A percentile compares a stretch with the other conserved stretches of the same genome.
phyloP scores from a whole-genome alignment of 1,284 basidiomycete species.

The Pulveroboletus sp. region DNA sequence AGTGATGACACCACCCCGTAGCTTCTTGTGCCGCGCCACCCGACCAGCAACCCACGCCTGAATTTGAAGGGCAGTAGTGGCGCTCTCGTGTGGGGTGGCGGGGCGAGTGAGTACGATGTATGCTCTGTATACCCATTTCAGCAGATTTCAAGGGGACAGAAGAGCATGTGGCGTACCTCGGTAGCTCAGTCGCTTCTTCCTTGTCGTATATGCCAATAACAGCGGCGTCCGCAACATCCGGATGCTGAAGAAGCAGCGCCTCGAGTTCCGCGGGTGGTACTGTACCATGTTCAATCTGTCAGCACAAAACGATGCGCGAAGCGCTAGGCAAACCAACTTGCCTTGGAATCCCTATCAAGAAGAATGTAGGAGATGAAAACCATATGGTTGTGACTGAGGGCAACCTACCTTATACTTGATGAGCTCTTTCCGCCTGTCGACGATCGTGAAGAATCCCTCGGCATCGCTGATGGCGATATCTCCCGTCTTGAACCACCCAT shows the following conservation, averaged over 20 bases:
- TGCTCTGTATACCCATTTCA: conserved; percentile 42
- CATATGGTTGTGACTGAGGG: not conserved
- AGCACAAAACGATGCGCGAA: conserved; percentile 5
- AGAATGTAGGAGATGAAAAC: not conserved
- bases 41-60: conserved; percentile 58
- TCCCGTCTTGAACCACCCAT: conserved; percentile 84
- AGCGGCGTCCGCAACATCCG: conserved; percentile 66
- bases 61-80: conserved; percentile 46
- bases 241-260: conserved; percentile 66
- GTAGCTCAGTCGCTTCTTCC: conserved; percentile 71
- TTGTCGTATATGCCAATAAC: conserved; percentile 67
- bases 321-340: conserved; percentile 26
- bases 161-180: conserved; percentile 42
- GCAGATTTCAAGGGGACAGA: not conserved
- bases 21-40: conserved; percentile 62
- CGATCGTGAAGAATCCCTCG: conserved; percentile 64
- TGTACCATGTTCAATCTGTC: conserved; percentile 22
- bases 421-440: conserved; percentile 75
- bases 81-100: conserved; percentile 32
- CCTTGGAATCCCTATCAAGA: conserved; percentile 55
- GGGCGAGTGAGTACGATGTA: conserved; percentile 51
- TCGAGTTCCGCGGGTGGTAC: conserved; percentile 86
- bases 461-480: conserved; percentile 63
- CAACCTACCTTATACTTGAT: conserved; percentile 74
- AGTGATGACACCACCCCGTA: conserved; percentile 61